Conservation (phyloP, 2,329 filamentous ascomycete species). For the Alternaria brassicicola region DNA sequence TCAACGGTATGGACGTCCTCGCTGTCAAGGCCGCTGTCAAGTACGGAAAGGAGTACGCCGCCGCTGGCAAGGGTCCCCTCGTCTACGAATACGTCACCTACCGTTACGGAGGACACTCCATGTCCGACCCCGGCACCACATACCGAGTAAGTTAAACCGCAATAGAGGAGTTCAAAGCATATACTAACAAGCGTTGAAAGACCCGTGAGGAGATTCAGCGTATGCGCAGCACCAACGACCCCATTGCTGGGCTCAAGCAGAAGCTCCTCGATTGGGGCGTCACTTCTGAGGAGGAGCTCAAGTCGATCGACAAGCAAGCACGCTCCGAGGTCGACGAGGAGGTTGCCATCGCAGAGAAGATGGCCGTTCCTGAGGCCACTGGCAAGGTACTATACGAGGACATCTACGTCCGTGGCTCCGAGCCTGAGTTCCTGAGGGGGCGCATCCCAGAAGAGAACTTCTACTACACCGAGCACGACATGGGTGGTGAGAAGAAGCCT, state of each 20-base stretch:
- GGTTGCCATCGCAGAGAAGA: slow-evolving; percentile 87
- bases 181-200: slow-evolving; percentile 37
- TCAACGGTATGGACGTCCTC: slow-evolving; percentile 99
- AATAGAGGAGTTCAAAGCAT: neutral
- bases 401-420: slow-evolving; percentile 87
- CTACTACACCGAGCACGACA: slow-evolving; percentile 65
- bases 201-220: slow-evolving; percentile 99
- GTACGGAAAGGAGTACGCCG: slow-evolving; percentile 89
- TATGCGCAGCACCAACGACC: slow-evolving; percentile 98
- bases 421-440: slow-evolving; percentile 87
- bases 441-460: slow-evolving; percentile 91
- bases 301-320: slow-evolving; percentile 93
- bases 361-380: slow-evolving; percentile 78
- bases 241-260: slow-evolving; percentile 96
- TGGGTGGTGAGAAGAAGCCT: slow-evolving; percentile 41
- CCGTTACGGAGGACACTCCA: slow-evolving; percentile 98
- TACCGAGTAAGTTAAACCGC: slow-evolving; percentile 67
- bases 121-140: slow-evolving; percentile 99
- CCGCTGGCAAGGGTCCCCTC: slow-evolving; percentile 84
- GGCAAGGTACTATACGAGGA: slow-evolving; percentile 91
- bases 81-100: slow-evolving; percentile 99
- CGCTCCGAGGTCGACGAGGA: slow-evolving; percentile 84
- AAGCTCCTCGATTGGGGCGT: slow-evolving; percentile 97
- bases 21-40: slow-evolving; percentile 95
- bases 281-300: slow-evolving; percentile 91